Evolutionary conservation across 805 yeast genomes (phyloP).

Genomic region (Huiozyma naganishii): DNA sequence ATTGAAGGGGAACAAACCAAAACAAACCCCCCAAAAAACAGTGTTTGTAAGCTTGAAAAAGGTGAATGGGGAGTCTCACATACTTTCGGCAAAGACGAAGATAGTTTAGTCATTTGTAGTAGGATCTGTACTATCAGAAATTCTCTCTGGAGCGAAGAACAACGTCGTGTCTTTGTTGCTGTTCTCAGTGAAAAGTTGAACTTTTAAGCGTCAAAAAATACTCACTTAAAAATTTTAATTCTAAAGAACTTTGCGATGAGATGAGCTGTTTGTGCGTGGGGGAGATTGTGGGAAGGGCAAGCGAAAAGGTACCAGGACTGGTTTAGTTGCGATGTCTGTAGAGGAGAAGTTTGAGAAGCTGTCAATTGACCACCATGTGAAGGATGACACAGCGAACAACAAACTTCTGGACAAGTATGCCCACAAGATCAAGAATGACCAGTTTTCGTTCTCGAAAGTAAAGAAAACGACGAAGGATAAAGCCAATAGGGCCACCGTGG

Average conservation of each 20-base stretch:
- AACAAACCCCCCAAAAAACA: not conserved
- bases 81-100: constrained; percentile 14
- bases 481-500: constrained; percentile 92
- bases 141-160: no score
- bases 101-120: not conserved
- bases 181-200: no score
- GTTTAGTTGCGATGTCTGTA: constrained; percentile 1
- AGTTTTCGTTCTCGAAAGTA: constrained; percentile 37
- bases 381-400: constrained; percentile 30
- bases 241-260: not conserved
- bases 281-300: not conserved
- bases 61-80: constrained; percentile 2
- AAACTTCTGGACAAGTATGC: constrained; percentile 50
- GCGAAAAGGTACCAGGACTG: not conserved
- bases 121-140: no score
- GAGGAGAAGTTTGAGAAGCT: constrained; percentile 16
- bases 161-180: no score
- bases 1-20: not conserved
- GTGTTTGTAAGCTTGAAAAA: not conserved
- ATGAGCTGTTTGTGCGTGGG: not conserved
- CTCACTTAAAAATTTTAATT: not conserved
- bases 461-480: constrained; percentile 64
- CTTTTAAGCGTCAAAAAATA: not conserved
- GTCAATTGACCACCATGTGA: constrained; percentile 3
- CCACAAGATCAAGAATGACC: constrained; percentile 54